These are phyloP conservation scores for Talaromyces marneffei DNA, from an alignment of 2,329 filamentous ascomycete species.

Conservation along the genomic window DNA sequence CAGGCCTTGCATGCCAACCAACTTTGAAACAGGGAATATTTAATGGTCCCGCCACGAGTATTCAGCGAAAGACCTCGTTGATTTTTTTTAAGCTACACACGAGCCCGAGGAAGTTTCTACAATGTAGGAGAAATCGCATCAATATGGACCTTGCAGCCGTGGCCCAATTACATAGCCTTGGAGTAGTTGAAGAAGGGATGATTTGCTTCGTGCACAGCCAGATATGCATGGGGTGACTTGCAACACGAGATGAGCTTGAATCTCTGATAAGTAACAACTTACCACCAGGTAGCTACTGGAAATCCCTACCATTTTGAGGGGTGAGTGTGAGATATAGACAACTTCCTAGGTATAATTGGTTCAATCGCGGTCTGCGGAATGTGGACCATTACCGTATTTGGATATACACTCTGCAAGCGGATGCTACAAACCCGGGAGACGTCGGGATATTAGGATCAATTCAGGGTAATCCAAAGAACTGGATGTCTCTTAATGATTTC, in stretches of 20 bases:
- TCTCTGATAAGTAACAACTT: neutral
- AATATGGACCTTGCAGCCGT: neutral
- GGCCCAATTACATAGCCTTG: neutral
- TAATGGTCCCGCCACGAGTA: neutral
- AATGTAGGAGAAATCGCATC: neutral
- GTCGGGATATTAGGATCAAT: neutral
- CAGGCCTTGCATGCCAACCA: neutral
- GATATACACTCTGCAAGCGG: conserved; percentile 10
- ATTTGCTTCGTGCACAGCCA: neutral
- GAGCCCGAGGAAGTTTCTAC: neutral
- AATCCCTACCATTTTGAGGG: too few relatives aligned
- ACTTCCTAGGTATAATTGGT: neutral
- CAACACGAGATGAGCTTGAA: neutral
- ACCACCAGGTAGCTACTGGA: neutral
- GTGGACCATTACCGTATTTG: conserved; percentile 9
- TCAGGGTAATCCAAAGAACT: neutral
- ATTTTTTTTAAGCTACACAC: neutral
- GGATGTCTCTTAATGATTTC: neutral
- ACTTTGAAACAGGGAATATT: neutral
- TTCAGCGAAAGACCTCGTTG: neutral
- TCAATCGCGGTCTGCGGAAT: neutral
- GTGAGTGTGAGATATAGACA: neutral
- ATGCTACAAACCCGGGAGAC: neutral
- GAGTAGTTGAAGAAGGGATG: neutral
- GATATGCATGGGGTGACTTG: neutral